Base-by-base conservation (phyloP, 108 stramenopile species). In the Skeletonema potamos region DNA sequence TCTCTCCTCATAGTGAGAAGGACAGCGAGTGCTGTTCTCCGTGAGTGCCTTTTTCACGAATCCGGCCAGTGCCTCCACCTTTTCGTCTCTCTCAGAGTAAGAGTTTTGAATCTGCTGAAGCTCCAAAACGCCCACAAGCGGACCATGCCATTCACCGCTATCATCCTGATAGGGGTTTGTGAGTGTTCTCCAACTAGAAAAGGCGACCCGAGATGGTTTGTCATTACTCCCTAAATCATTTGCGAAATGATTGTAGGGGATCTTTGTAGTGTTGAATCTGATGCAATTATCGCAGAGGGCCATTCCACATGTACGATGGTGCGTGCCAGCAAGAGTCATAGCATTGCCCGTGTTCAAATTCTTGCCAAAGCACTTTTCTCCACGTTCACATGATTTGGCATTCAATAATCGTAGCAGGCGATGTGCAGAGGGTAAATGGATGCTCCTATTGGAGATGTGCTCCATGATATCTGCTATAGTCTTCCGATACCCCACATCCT, bases 251-350 rank as follows among this genome's bases (percentile, higher is more conserved):
- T 64, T 51, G 54, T 72, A 72, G 0, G 65, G 41, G 15, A 79
- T 55, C 58, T 72, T 77, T 29, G 69, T 71, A 18, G 65, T 62
- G 7, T 66, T 71, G 66, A 72, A 75, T 36, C 75, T 80, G 68
- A 76, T 60, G 63, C 79, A 80, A 27, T 64, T 76, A 1, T 76
- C 69, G 37, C 79, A 80, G 36, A 80, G 58, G 7, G 79, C 79
- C 55, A 80, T 29, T 18, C 79, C 79, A 60, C 74, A 75, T 7
- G 74, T 69, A 34, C 68, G 62, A 37, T 33, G 37, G 22, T 28
- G 22, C 39, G 62, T 55, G 15, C 27, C 33, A 76, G 70, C 39
- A 27, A 76, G 43, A 27, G 44, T 11, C 59, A 54, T 59, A 8
- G 73, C 43, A 20, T 67, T 70, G 11, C 74, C 74, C 11, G 79